phyloP scores from a whole-genome alignment of 2,329 filamentous ascomycete species.

The Calonectria crousiana region DNA sequence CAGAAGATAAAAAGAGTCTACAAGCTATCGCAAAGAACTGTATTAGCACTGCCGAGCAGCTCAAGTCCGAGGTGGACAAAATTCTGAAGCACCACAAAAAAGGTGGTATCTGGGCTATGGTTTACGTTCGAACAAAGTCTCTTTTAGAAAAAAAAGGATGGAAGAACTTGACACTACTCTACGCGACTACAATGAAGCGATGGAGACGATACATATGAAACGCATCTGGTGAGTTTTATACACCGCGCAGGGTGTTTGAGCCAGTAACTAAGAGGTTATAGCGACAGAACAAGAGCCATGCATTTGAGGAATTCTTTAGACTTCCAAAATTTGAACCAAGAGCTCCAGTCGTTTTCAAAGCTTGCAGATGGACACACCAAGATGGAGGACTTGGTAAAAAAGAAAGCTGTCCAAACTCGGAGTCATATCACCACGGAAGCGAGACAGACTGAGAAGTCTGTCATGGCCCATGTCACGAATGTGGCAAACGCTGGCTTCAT shows the following conservation, averaged over 20 bases:
- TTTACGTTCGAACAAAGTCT: not conserved
- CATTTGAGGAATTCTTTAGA: not conserved
- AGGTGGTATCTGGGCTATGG: not conserved
- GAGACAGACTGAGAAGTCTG: not conserved
- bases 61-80: not conserved
- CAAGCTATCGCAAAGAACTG: not conserved
- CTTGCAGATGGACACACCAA: not conserved
- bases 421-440: not conserved
- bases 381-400: constrained; percentile 1
- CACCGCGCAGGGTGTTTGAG: not conserved
- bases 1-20: not conserved
- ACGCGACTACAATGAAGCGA: not conserved
- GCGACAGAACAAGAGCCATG: not conserved
- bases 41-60: not conserved
- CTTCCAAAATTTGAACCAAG: not conserved
- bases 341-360: not conserved
- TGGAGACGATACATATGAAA: not conserved
- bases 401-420: not conserved
- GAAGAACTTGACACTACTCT: not conserved
- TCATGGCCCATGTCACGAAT: not conserved
- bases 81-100: not conserved
- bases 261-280: not conserved
- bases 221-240: not conserved
- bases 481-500: not conserved
- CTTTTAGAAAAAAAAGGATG: not conserved